phyloP scores from a whole-genome alignment of 108 stramenopile genomes.

The Skeletonema tropicum region DNA sequence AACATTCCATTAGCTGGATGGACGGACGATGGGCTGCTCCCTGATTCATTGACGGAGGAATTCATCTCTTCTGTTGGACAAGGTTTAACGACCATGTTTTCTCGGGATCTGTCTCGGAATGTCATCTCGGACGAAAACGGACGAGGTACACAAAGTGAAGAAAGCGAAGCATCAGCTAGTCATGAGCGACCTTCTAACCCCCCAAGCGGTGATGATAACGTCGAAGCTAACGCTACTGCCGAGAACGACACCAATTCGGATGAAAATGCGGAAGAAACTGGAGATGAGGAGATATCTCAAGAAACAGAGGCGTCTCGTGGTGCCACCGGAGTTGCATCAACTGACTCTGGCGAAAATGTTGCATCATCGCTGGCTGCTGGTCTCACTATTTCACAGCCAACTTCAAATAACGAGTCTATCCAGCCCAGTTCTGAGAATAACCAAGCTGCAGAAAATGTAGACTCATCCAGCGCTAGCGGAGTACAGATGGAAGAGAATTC shows the following conservation, averaged over 20 bases:
- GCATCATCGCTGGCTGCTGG: constrained; percentile 62
- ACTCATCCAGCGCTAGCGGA: constrained; percentile 2
- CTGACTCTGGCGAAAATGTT: constrained; percentile 34
- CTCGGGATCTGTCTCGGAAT: neutral
- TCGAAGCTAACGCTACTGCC: neutral
- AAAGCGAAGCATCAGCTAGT: constrained; percentile 2
- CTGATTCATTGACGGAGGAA: constrained; percentile 63
- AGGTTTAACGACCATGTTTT: constrained; percentile 44
- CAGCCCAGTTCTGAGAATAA: constrained; percentile 4
- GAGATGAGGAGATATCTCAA: neutral
- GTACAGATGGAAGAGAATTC: constrained; percentile 12
- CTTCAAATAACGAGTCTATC: neutral
- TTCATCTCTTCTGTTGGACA: constrained; percentile 70
- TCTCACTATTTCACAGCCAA: constrained; percentile 54
- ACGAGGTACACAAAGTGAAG: neutral
- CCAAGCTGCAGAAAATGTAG: neutral
- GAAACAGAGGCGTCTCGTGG: neutral
- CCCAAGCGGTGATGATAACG: neutral
- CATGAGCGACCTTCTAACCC: constrained; percentile 2
- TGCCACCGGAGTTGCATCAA: constrained; percentile 2
- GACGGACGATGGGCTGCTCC: constrained; percentile 80
- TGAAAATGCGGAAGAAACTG: constrained; percentile 9
- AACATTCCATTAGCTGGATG: constrained; percentile 55
- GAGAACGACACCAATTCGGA: neutral
- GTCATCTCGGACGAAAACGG: neutral